Evolutionary conservation across 768 basidiomycete species (phyloP), one percentile per base, ranked within the genome.

Genomic region (Dendrothele bispora): DNA sequence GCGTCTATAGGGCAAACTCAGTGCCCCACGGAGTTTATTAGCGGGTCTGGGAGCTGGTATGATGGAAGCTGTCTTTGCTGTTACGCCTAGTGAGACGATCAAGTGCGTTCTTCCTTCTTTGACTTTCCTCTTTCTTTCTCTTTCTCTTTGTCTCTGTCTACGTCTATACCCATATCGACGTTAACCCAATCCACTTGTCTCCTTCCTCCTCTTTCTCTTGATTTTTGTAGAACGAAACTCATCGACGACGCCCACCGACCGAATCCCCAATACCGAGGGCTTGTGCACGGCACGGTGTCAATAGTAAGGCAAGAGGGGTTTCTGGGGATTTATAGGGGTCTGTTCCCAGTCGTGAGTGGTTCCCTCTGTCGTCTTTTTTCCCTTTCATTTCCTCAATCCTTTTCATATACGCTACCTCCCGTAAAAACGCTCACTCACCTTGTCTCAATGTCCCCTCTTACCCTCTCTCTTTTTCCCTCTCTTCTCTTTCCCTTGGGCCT

Each of bases 51-150:
- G 87, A 25, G 95, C 95, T 2, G 95, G 95, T 3, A 82, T 93
- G 83, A 86, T 75, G 59, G 95, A 98, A 65, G 92, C 95, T 1
- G 63, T 98, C 18, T 82, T 98, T 47, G 95, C 95, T 2, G 95
- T 99, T 3, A 98, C 95, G 0, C 95, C 95, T 3, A 94, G 91
- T 11, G 95, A 99, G 65, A 98, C 95, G 0, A 97, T 98, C 75
- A 99, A 99, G 95, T 95, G 39, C 34, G 88, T 67, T 2, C 26
- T 32, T 17, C 12, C n/a, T n/a, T n/a, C n/a, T n/a, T 46, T 2
- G 35, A 35, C 12, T n/a, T 36, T 29, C 27, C 8, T 3, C 12
- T 7, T 34, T 10, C n/a, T 26, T 47, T 6, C 29, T 42, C 25
- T 14, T 36, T 32, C 18, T 37, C 10, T 42, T n/a, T n/a, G n/a